Evolutionary conservation across 768 basidiomycete genomes (phyloP), one percentile per base, ranked within the genome.

Genomic region (Leccinum longicurvipes): DNA sequence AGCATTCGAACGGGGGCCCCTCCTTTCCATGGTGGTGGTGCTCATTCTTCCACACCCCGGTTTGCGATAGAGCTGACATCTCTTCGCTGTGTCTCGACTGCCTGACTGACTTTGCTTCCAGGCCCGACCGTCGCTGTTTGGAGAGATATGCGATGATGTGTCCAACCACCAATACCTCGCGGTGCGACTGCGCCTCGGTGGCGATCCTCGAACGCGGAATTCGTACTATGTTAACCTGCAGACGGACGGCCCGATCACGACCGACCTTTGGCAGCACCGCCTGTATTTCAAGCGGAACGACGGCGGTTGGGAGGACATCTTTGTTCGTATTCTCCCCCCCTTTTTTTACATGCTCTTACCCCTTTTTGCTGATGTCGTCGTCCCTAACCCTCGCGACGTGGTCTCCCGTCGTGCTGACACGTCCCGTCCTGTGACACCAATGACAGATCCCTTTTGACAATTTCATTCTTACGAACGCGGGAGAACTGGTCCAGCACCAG

Each of bases 171-270:
- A 82, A 17, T 98, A 88, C 72, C 77, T 98, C 25, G 85, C 86
- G 2, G 74, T 98, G 50, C 86, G 91, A 4, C 73, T 97, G 11
- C 85, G 91, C 15, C 82, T 87, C 56, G 81, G 81, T 24, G 95
- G 93, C 3, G 84, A 91, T 60, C 83, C 85, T 21, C 78, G 82
- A 39, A 89, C 89, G 41, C 82, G 85, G 59, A 84, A 83, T 61
- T 86, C 90, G n/a, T 98, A 93, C 77, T 95, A 89, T 62, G 88
- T 93, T 47, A 98, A 98, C 72, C 75, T 98, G 46, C 94, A 97
- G 70, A 96, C 93, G 3, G 89, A 93, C 50, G 89, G 90, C 1
- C 79, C 83, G 44, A 77, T 90, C 48, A 81, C 84, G 49, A 87
- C 85, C 34, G 93, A 96, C 68, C 75, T 98, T n/a, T 98, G 91